phyloP scores from a whole-genome alignment of 768 basidiomycete genomes.

The Mycena metata region DNA sequence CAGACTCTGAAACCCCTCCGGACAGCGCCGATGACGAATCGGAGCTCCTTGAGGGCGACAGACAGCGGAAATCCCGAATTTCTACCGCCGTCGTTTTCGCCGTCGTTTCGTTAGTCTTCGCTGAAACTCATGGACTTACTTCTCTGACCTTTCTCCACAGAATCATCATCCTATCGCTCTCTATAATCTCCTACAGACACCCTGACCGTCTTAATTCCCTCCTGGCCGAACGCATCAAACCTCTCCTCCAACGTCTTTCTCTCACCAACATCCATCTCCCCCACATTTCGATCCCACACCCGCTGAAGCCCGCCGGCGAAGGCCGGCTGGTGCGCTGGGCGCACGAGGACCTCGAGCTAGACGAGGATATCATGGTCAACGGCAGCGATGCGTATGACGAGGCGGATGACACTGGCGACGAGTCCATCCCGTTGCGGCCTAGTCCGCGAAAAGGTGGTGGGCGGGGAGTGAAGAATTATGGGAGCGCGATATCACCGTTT shows the following conservation, averaged over 20 bases:
- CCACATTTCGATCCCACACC: slow-evolving; percentile 14
- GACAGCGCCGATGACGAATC: slow-evolving; percentile 21
- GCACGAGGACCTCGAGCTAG: no score
- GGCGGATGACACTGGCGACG: slow-evolving; percentile 51
- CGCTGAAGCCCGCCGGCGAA: slow-evolving; percentile 26
- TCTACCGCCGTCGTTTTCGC: slow-evolving; percentile 30
- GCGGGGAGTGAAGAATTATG: slow-evolving; percentile 32
- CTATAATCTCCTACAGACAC: slow-evolving; percentile 31
- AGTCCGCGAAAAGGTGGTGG: slow-evolving; percentile 41
- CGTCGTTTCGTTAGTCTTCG: slow-evolving; percentile 25
- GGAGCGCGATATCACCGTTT: slow-evolving; percentile 35
- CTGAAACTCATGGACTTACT: neutral
- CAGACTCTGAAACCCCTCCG: slow-evolving; percentile 8
- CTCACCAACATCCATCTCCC: slow-evolving; percentile 17
- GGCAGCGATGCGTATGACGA: slow-evolving; percentile 46
- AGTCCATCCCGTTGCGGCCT: slow-evolving; percentile 61
- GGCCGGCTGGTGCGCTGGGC: no score
- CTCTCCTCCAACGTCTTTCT: slow-evolving; percentile 13
- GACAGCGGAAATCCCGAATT: slow-evolving; percentile 24
- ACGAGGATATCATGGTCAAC: slow-evolving; percentile 62
- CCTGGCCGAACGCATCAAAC: slow-evolving; percentile 17
- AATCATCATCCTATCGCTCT: slow-evolving; percentile 25
- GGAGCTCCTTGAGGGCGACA: slow-evolving; percentile 31
- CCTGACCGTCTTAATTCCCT: slow-evolving; percentile 25
- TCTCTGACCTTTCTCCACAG: neutral